These are phyloP conservation scores for Colletotrichum euphorbiae DNA, from an alignment of 2,329 filamentous ascomycete species.

Conservation along the genomic window DNA sequence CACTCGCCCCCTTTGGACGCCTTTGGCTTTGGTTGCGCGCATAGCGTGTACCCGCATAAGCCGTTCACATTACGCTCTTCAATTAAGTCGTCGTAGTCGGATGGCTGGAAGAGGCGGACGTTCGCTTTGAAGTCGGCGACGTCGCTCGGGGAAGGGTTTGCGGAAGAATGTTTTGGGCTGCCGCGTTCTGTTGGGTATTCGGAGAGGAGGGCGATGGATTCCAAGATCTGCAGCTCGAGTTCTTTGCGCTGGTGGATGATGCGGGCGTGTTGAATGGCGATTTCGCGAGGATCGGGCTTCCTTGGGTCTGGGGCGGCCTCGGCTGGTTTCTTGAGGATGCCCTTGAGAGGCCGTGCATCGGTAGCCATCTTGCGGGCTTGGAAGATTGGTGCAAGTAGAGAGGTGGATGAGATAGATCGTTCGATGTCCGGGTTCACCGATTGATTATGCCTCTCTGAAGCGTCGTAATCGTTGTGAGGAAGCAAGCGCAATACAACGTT, in stretches of 20 bases:
- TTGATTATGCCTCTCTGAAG: too few relatives aligned
- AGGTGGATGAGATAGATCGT: neutral
- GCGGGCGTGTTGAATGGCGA: constrained; percentile 84
- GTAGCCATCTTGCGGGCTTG: constrained; percentile 55
- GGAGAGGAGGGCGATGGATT: constrained; percentile 77
- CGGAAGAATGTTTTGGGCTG: constrained; percentile 52
- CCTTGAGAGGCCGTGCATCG: constrained; percentile 57
- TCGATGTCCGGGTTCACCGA: neutral
- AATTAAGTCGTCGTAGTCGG: constrained; percentile 90
- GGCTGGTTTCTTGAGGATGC: constrained; percentile 70
- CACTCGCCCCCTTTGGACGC: constrained; percentile 71
- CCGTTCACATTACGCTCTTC: constrained; percentile 88
- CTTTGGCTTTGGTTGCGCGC: constrained; percentile 71
- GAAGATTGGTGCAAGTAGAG: neutral
- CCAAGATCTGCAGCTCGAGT: constrained; percentile 78
- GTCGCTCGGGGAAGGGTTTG: constrained; percentile 68
- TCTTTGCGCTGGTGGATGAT: constrained; percentile 86
- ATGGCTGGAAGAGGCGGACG: constrained; percentile 81
- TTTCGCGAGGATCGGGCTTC: constrained; percentile 63
- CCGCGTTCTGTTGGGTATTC: constrained; percentile 60
- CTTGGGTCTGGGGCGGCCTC: constrained; percentile 51
- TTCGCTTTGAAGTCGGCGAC: constrained; percentile 72
- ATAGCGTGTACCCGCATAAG: constrained; percentile 87
- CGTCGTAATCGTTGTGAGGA: too few relatives aligned
- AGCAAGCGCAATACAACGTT: too few relatives aligned